Evolutionary conservation across 768 basidiomycete species (phyloP), one percentile per base, ranked within the genome.

Genomic region (Collybiopsis luxurians): DNA sequence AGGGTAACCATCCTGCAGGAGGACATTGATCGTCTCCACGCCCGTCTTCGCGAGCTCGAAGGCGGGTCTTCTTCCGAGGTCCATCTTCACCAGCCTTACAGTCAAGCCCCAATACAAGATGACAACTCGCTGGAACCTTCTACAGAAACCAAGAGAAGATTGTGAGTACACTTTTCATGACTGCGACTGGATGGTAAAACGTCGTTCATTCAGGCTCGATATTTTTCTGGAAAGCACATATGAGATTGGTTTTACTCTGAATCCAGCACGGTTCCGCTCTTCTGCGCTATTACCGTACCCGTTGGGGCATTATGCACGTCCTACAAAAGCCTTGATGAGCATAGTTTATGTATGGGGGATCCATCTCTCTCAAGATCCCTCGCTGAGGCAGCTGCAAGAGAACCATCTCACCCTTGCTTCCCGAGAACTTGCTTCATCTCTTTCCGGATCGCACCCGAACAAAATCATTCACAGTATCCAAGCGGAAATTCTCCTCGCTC

Each of bases 61-160:
- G 55, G 72, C 88, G 86, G 34, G 66, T 34, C 31, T 5, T 6
- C 6, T 34, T 13, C 31, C 13, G 86, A 3, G 79, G 84, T 62
- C 72, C 72, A 21, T 84, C 92, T 63, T 65, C 83, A 11, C 81
- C 79, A 15, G 76, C 87, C 61, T 76, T 80, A 0, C 66, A 53
- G 56, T 44, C 34, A 31, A 43, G 42, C 43, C 34, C 6, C 17
- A 26, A 17, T 48, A 19, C 13, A 24, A 12, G 44, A 19, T 28
- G 17, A n/a, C 2, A 34, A 24, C 9, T 28, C 34, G 12, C 21
- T 21, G 40, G 50, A 54, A 15, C 2, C 27, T 28, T 17, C 46
- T 5, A 3, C 23, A 28, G 26, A 42, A 30, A n/a, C 28, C 19
- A 17, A 17, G 27, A 5, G 28, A 10, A 24, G 17, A 6, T 6